Conservation (phyloP, 805 yeast genomes). For the Candida orba region DNA sequence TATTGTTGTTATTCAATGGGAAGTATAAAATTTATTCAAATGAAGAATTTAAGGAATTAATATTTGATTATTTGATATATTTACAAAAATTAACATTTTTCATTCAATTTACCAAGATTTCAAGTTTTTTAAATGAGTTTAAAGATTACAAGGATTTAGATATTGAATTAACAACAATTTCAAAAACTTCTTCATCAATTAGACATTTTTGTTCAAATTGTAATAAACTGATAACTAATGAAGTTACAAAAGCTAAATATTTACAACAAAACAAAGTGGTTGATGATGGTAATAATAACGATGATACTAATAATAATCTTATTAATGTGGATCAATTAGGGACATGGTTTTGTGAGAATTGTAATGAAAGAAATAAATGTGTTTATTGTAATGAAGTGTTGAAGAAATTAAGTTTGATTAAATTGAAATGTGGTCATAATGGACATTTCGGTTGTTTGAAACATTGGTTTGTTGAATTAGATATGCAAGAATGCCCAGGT, state of each 20-base stretch:
- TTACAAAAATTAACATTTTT: slow-evolving; percentile 45
- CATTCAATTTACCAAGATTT: slow-evolving; percentile 49
- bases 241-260: slow-evolving; percentile 37
- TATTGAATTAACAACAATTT: slow-evolving; percentile 5
- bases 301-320: neutral
- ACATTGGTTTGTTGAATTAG: slow-evolving; percentile 65
- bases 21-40: slow-evolving; percentile 27
- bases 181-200: slow-evolving; percentile 30
- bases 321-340: slow-evolving; percentile 40
- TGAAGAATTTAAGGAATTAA: slow-evolving; percentile 44
- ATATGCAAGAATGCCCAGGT: slow-evolving; percentile 69
- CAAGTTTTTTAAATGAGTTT: slow-evolving; percentile 33
- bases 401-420: slow-evolving; percentile 56
- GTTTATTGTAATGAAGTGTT: slow-evolving; percentile 72
- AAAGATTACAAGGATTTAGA: slow-evolving; percentile 15
- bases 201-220: slow-evolving; percentile 59
- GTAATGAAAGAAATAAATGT: slow-evolving; percentile 47
- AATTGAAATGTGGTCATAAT: slow-evolving; percentile 74
- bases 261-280: slow-evolving; percentile 9
- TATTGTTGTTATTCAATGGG: slow-evolving; percentile 47
- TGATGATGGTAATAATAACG: no score
- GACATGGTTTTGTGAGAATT: slow-evolving; percentile 79
- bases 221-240: slow-evolving; percentile 52
- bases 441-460: slow-evolving; percentile 78
- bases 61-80: slow-evolving; percentile 46